Evolutionary conservation across 768 basidiomycete genomes (phyloP).

Genomic region (Dentipellis sp.): DNA sequence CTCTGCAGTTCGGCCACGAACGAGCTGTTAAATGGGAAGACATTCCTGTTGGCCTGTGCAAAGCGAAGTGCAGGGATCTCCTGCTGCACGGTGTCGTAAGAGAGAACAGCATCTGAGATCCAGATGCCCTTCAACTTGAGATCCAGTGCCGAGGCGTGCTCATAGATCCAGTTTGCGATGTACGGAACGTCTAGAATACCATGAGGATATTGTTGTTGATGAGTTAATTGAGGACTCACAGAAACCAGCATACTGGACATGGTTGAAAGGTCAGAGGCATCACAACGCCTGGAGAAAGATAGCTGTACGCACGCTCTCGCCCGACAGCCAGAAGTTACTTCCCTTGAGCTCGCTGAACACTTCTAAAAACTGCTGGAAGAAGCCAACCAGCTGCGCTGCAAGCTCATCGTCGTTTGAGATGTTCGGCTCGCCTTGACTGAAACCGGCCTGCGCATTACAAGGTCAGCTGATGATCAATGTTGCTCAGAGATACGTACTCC

Average conservation of each 20-base stretch:
- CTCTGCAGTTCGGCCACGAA: slow-evolving; percentile 38
- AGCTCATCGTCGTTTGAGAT: slow-evolving; percentile 49
- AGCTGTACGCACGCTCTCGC: slow-evolving; percentile 53
- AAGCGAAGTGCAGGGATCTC: slow-evolving; percentile 66
- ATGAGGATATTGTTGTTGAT: slow-evolving; percentile 20
- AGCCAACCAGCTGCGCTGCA: slow-evolving; percentile 39
- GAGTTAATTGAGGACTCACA: slow-evolving; percentile 13
- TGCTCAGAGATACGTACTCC: slow-evolving; percentile 24
- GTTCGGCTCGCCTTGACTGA: slow-evolving; percentile 57
- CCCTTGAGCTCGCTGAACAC: slow-evolving; percentile 63
- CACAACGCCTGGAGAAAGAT: neutral
- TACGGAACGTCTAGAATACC: slow-evolving; percentile 2
- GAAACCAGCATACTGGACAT: slow-evolving; percentile 23
- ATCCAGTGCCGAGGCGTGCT: slow-evolving; percentile 37
- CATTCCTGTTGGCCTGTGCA: slow-evolving; percentile 44
- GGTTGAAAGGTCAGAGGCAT: neutral
- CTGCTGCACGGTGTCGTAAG: slow-evolving; percentile 56
- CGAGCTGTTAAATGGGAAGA: slow-evolving; percentile 50
- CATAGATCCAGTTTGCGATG: slow-evolving; percentile 55
- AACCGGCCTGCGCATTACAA: slow-evolving; percentile 38
- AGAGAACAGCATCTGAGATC: slow-evolving; percentile 50
- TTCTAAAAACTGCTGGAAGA: slow-evolving; percentile 62
- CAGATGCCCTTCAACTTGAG: slow-evolving; percentile 59
- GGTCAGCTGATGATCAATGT: neutral
- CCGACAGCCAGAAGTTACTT: slow-evolving; percentile 60